Conservation (phyloP, 768 basidiomycete genomes). For the Suillus alpinus region DNA sequence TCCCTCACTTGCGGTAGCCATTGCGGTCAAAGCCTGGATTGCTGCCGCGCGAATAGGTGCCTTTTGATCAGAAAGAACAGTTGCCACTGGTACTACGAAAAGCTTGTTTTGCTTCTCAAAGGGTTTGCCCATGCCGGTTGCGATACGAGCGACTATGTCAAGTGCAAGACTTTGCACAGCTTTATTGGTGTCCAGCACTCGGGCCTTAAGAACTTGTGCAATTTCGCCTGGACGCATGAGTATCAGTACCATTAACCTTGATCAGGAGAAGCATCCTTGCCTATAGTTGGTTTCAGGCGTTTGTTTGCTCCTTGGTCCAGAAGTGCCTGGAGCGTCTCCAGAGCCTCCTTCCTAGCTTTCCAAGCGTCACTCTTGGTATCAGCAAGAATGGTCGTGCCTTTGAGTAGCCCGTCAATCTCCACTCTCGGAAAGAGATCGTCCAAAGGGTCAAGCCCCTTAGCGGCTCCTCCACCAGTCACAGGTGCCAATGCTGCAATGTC, state of each 20-base stretch:
- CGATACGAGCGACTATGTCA: constrained; percentile 86
- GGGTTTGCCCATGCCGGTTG: constrained; percentile 90
- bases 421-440: constrained; percentile 96
- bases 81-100: constrained; percentile 72
- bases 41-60: constrained; percentile 79
- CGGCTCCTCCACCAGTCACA: constrained; percentile 40
- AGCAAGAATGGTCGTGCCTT: constrained; percentile 76
- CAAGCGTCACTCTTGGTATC: constrained; percentile 92
- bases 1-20: constrained; percentile 80
- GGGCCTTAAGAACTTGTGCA: constrained; percentile 79
- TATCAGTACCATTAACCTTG: not conserved
- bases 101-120: constrained; percentile 88
- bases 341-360: constrained; percentile 95
- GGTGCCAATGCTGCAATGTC: constrained; percentile 62
- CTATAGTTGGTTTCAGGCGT: constrained; percentile 86
- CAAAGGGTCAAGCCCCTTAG: constrained; percentile 60
- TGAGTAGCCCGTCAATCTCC: constrained; percentile 83
- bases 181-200: constrained; percentile 91
- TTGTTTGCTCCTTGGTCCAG: constrained; percentile 92
- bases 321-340: constrained; percentile 79
- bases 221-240: constrained; percentile 69
- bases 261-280: constrained; percentile 37
- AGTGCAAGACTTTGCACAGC: constrained; percentile 88
- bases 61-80: constrained; percentile 92
- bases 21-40: constrained; percentile 73